Conservation (phyloP, 305 asterid species). For the Ilex paraguariensis region DNA sequence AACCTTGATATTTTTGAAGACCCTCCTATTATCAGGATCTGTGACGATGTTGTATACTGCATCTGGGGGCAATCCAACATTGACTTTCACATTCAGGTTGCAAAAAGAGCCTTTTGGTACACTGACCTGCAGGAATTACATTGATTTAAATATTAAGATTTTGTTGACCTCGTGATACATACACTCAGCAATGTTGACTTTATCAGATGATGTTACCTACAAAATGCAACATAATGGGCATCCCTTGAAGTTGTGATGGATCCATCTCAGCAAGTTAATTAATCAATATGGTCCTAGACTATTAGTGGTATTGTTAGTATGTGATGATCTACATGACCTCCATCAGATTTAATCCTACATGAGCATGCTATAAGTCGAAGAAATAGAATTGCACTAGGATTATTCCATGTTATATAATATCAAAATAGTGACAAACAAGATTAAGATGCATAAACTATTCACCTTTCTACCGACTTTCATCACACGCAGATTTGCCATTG, state of each 20-base stretch:
- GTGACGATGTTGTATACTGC: slow-evolving; percentile 71
- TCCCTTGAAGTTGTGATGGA: neutral
- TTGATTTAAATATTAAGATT: slow-evolving; percentile 1
- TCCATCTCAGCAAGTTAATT: neutral
- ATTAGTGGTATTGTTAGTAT: no score
- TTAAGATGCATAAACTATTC: neutral
- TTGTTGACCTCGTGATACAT: slow-evolving; percentile 6
- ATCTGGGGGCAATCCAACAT: slow-evolving; percentile 94
- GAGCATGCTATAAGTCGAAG: no score
- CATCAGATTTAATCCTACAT: no score
- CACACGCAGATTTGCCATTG: neutral
- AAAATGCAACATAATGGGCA: neutral
- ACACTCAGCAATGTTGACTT: neutral
- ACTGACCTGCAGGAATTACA: slow-evolving; percentile 52
- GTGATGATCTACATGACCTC: no score
- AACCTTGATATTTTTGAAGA: slow-evolving; percentile 64
- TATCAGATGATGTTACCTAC: neutral
- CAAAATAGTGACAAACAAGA: neutral
- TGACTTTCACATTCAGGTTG: slow-evolving; percentile 45
- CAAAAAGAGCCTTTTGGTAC: slow-evolving; percentile 92
- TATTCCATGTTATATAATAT: neutral
- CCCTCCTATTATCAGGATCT: slow-evolving; percentile 83
- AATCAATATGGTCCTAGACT: no score
- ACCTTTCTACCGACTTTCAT: neutral
- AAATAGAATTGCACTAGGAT: no score